Evolutionary conservation across 768 basidiomycete species (phyloP), one percentile per base, ranked within the genome.

Genomic region (Tephrocybe rancida): DNA sequence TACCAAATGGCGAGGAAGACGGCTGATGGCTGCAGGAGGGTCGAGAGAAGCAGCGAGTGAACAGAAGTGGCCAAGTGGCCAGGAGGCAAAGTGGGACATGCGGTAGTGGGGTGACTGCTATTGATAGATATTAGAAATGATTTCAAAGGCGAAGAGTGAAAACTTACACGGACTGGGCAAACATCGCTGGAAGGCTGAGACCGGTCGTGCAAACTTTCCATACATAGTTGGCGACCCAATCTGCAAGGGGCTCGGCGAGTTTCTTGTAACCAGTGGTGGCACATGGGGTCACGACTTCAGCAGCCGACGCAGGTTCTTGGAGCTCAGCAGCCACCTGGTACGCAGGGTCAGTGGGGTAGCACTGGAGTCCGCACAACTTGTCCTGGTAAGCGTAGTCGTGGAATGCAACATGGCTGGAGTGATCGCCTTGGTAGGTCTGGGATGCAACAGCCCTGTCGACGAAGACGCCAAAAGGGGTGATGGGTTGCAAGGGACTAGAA

Each of bases 171-270:
- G 82, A 72, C 55, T 73, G 76, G 5, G 79, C 74, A 60, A 86
- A 84, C 29, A 67, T 63, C 8, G 77, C 61, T 3, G 86, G 82
- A 47, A 90, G 71, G 59, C 80, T 79, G 52, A 85, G 75, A 41
- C 82, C 85, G n/a, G 85, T 87, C 14, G 86, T 87, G 65, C 90
- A 90, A 41, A 84, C 83, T 66, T 88, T 90, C 90, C 90, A 92
- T 14, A 90, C 83, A 64, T 87, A 92, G 47, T 77, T 78, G 38
- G 87, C 86, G 21, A 91, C 71, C 90, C 90, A 92, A 52, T 87
- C 86, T 3, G 90, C 81, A 56, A 92, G 73, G 16, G 90, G 89
- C 48, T 90, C 88, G 0, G 87, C 82, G 9, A 92, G 75, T 62
- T 83, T 88, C 74, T 80, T 86, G 74, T 90, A 91, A 8, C 77